Evolutionary conservation across 73 alveolate genomes (phyloP).

Genomic region (Symbiodinium pilosum): DNA sequence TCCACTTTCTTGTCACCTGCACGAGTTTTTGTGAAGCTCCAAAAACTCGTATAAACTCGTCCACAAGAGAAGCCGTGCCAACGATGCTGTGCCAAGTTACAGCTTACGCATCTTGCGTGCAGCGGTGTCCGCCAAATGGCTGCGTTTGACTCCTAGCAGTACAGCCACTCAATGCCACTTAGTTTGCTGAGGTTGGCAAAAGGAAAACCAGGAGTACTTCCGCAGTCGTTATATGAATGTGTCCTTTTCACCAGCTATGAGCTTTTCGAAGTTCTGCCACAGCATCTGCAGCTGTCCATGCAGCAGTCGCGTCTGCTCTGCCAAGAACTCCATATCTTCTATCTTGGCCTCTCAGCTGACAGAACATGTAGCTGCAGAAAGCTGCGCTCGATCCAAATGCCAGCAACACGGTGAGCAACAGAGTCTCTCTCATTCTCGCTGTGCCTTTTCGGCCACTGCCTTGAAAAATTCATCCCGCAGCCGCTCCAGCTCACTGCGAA

Average conservation of each 20-base stretch:
- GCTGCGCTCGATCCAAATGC: background rate
- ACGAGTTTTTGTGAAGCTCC: too few relatives aligned
- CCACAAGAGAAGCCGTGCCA: too few relatives aligned
- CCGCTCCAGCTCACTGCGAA: conserved; percentile 7
- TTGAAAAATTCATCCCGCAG: conserved; percentile 12
- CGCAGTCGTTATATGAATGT: too few relatives aligned
- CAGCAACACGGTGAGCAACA: background rate
- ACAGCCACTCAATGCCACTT: background rate
- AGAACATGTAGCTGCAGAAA: background rate
- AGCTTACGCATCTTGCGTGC: conserved; percentile 62
- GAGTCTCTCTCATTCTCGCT: background rate
- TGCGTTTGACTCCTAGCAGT: conserved; percentile 16
- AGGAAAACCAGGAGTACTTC: too few relatives aligned
- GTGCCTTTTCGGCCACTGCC: conserved; percentile 12
- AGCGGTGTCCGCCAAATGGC: conserved; percentile 71
- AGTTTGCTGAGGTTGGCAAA: too few relatives aligned
- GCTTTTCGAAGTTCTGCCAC: conserved; percentile 56
- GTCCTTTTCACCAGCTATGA: conserved; percentile 30
- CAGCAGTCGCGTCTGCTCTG: conserved; percentile 55
- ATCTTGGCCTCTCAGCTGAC: background rate
- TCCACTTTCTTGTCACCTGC: conserved; percentile 4
- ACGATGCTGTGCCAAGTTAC: too few relatives aligned
- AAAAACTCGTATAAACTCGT: too few relatives aligned
- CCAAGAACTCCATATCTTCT: conserved; percentile 37
- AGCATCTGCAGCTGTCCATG: conserved; percentile 55